Evolutionary conservation across 2,329 filamentous ascomycete species (phyloP), one percentile per base, ranked within the genome.

Genomic region (Colletotrichum higginsianum): DNA sequence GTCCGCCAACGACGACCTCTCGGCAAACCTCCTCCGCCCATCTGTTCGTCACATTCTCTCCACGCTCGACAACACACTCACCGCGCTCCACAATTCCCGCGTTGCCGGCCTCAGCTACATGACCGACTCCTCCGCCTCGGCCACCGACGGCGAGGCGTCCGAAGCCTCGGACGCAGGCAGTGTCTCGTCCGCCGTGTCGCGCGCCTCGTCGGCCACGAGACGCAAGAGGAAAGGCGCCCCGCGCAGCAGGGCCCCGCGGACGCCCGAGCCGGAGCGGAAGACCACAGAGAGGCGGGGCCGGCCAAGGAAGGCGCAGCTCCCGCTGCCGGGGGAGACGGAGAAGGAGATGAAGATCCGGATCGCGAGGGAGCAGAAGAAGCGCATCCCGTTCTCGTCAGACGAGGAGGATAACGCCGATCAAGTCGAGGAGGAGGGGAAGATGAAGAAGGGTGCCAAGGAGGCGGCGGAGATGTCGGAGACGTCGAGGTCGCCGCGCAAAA

Each of bases 1-100:
- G 6, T 87, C 92, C 9, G 87, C 90, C 1, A 92, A 97, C 75
- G 94, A 97, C 75, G 90, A 93, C 2, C 79, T 85, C 58, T 93
- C 94, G 0, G 84, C 87, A 70, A 79, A 81, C 2, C 84, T 97
- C 6, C 83, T 98, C 18, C 86, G 87, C 0, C 94, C 94, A 0
- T 87, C 89, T 0, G 87, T 93, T 13, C 86, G 91, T n/a, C 91
- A 94, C 74, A 87, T 95, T 18, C 84, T 98, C 11, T 82, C 86
- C 1, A 89, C 90, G 46, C 79, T 98, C 1, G 94, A 98, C 75
- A 80, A 84, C 6, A 86, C 96, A 0, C 86, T 98, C 7, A 84
- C 86, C 40, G 89, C 91, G 4, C 85, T 98, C 16, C 94, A 95
- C 78, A 89, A 91, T 70, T 86, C 89, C 1, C 88, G 92, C 47